These are phyloP conservation scores for Conringia planisiliqua DNA, from an alignment of 345 rosid species.

Conservation along the genomic window DNA sequence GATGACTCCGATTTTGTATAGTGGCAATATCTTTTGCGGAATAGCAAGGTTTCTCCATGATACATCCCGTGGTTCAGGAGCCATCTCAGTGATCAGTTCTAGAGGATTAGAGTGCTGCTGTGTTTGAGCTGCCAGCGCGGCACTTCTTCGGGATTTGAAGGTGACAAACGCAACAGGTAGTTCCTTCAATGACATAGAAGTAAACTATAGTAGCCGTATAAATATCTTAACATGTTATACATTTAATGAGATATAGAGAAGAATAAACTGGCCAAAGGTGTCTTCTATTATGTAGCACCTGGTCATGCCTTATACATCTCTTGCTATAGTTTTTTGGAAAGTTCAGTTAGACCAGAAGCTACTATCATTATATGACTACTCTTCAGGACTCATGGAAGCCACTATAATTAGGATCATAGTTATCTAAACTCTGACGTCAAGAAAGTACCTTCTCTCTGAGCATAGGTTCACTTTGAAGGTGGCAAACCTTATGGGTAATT, in stretches of 20 bases:
- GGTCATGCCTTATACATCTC: neutral
- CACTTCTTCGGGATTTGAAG: slow-evolving; percentile 69
- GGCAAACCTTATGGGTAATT: slow-evolving; percentile 45
- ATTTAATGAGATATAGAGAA: neutral
- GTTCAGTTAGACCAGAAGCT: neutral
- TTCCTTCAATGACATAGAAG: slow-evolving; percentile 44
- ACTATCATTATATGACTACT: neutral
- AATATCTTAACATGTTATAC: neutral
- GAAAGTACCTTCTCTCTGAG: slow-evolving; percentile 59
- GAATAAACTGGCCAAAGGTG: neutral
- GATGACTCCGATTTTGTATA: slow-evolving; percentile 61
- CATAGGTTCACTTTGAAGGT: slow-evolving; percentile 49
- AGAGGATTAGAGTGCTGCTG: slow-evolving; percentile 85
- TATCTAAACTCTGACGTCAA: slow-evolving; percentile 5
- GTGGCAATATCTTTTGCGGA: slow-evolving; percentile 47
- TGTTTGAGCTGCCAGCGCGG: slow-evolving; percentile 72
- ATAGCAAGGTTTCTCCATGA: slow-evolving; percentile 72
- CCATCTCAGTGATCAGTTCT: slow-evolving; percentile 66
- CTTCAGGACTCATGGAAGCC: slow-evolving; percentile 6
- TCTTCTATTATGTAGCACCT: no score
- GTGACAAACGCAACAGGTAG: slow-evolving; percentile 78
- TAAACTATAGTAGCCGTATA: neutral
- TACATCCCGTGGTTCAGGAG: slow-evolving; percentile 86
- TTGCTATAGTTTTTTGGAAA: neutral
- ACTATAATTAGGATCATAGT: neutral